These are phyloP conservation scores for Flaveria trinervia DNA, from an alignment of 129 eudicot genomes.

Conservation along the genomic window DNA sequence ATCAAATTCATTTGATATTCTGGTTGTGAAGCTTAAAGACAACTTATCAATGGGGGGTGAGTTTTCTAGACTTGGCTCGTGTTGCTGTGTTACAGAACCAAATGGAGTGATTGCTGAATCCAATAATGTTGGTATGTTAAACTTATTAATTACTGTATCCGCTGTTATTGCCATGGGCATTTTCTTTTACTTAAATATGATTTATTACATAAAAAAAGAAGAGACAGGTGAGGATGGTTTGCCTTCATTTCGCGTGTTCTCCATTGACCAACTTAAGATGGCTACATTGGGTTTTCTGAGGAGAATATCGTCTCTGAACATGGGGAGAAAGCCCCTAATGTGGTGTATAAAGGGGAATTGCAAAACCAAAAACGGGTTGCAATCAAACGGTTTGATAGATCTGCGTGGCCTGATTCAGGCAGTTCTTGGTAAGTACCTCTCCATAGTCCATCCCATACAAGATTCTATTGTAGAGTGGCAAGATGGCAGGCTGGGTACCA, in stretches of 20 bases:
- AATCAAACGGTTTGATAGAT: conserved; percentile 73
- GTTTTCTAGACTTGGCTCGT: conserved; percentile 54
- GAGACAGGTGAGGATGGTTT: conserved; percentile 61
- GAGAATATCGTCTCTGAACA: conserved; percentile 92
- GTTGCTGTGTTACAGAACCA: conserved; percentile 55
- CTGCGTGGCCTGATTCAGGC: conserved; percentile 92
- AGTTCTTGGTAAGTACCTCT: conserved; percentile 61
- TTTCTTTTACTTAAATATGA: neutral
- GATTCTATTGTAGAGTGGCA: neutral
- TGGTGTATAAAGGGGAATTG: conserved; percentile 82
- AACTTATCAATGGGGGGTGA: conserved; percentile 56
- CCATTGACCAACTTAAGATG: conserved; percentile 69
- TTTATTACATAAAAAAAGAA: conserved; percentile 51
- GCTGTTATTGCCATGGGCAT: conserved; percentile 1
- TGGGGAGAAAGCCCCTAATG: conserved; percentile 94
- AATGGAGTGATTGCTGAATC: conserved; percentile 50
- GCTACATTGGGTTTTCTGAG: conserved; percentile 81
- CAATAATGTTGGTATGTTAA: conserved; percentile 44
- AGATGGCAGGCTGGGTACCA: neutral
- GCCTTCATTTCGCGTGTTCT: conserved; percentile 64
- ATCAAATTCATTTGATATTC: neutral
- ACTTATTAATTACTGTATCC: neutral
- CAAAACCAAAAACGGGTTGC: conserved; percentile 75
- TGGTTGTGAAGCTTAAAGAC: conserved; percentile 21
- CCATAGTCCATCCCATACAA: conserved; percentile 1